Percentiles rank a stretch among this genome's conserved stretches.
Conservation (phyloP, 2,329 filamentous ascomycete genomes). For the Chaetomiaceae sp. region DNA sequence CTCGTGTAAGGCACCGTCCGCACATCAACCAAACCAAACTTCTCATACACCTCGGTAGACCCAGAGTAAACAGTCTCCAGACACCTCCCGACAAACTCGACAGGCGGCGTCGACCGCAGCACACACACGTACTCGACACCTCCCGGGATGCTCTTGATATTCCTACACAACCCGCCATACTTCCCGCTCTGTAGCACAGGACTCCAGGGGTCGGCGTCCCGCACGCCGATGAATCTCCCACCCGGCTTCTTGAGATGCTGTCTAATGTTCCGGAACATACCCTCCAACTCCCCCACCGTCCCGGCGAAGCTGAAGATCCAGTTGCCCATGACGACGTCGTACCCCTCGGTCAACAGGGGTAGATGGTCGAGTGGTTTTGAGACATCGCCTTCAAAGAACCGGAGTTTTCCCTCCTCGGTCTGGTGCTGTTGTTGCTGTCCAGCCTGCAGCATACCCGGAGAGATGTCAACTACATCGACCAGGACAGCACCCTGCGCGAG, state of each 20-base stretch:
- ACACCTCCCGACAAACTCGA: slow-evolving; percentile 13
- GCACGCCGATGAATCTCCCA: slow-evolving; percentile 20
- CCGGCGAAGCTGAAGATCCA: slow-evolving; percentile 22
- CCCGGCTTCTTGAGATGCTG: slow-evolving; percentile 19
- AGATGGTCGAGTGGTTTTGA: slow-evolving; percentile 13
- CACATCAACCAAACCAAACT: slow-evolving; percentile 8
- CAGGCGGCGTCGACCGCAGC: slow-evolving; percentile 1
- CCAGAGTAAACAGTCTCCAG: slow-evolving; percentile 1
- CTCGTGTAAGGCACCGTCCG: not conserved
- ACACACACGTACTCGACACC: slow-evolving; percentile 9
- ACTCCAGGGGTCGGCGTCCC: slow-evolving; percentile 13
- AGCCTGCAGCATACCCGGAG: slow-evolving; percentile 3
- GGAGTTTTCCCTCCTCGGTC: not conserved
- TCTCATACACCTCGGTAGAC: slow-evolving; percentile 8
- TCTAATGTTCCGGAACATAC: slow-evolving; percentile 19
- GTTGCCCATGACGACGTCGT: slow-evolving; percentile 23
- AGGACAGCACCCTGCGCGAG: not conserved
- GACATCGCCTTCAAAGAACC: slow-evolving; percentile 18
- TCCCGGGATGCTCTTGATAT: not conserved
- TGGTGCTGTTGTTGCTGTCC: not conserved
- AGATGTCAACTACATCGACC: slow-evolving; percentile 9
- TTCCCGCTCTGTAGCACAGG: not conserved
- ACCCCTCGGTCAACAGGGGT: slow-evolving; percentile 6
- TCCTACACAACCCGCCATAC: not conserved
- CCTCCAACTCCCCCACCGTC: slow-evolving; percentile 11